Percentiles rank a stretch among this genome's conserved stretches.
Conservation (phyloP, 805 yeast genomes). For the Zygosaccharomyces kombuchaensis region DNA sequence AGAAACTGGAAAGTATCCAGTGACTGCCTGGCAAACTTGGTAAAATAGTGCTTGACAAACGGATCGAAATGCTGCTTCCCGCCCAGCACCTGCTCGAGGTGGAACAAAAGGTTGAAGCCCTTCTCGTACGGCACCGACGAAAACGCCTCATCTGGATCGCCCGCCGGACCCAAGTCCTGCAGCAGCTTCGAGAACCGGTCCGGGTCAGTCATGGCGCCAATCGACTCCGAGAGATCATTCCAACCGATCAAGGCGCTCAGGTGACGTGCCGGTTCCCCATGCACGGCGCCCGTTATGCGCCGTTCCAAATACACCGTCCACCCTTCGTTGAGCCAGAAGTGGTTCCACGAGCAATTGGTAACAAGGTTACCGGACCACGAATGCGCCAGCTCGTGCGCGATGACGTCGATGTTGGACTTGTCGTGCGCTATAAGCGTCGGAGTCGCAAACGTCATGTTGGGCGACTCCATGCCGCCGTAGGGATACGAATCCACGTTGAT, state of each 20-base stretch:
- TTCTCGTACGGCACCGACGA: conserved; percentile 87
- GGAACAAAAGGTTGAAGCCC: conserved; percentile 75
- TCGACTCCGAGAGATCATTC: conserved; percentile 68
- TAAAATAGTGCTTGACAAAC: conserved; percentile 74
- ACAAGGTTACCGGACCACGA: conserved; percentile 92
- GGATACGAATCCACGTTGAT: conserved; percentile 76
- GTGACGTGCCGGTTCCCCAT: conserved; percentile 74
- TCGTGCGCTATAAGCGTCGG: conserved; percentile 85
- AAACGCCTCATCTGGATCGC: conserved; percentile 88
- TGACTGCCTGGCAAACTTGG: conserved; percentile 61
- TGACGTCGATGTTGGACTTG: conserved; percentile 78
- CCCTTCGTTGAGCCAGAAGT: conserved; percentile 93
- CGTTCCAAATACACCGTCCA: conserved; percentile 94
- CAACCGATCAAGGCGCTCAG: conserved; percentile 85
- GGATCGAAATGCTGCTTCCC: conserved; percentile 66
- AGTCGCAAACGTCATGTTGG: conserved; percentile 85
- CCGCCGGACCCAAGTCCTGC: conserved; percentile 61
- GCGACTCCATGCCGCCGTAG: conserved; percentile 94
- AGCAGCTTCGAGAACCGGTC: conserved; percentile 58
- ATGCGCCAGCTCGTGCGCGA: conserved; percentile 91
- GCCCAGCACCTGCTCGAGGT: conserved; percentile 66
- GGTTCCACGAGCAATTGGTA: conserved; percentile 88
- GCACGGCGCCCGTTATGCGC: conserved; percentile 70
- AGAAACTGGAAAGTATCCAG: conserved; percentile 79
- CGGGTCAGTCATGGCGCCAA: conserved; percentile 57